Base-by-base conservation (phyloP, 176 grass and related monocot species). In the Musa beccarii region DNA sequence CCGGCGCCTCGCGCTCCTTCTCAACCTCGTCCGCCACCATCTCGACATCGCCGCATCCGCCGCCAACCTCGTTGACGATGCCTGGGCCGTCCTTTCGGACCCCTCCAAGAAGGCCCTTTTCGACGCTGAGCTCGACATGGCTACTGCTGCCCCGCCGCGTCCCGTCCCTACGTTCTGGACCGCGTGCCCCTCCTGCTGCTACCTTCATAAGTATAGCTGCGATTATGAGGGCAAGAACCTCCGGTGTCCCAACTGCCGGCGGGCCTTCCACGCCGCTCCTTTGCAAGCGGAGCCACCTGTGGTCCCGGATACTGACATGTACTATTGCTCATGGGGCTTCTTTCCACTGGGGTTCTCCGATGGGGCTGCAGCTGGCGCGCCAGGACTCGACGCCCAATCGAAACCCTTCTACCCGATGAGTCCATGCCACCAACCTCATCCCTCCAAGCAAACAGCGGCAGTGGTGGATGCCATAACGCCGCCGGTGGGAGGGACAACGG, bases 251-350 rank as follows among this genome's bases (percentile, higher is more conserved):
- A 93, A 81, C 51, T 97, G 90, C 82, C 76, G 76, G 16, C 74
- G 79, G 53, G 66, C 88, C n/a, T 97, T 97, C 83, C 53, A 83
- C 20, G 85, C 93, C 2, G 77, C 89, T 49, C 84, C 85, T 16
- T 85, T 91, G 84, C 53, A 71, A 0, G 87, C 85, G 3, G 75
- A 79, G 1, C 93, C 93, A 9, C 88, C 93, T 49, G 83, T 93
- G 76, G 90, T 97, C 34, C 86, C 93, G 0, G 93, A 86, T 53
- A 87, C 86, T 0, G 84, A 97, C 69, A 90, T 90, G 88, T 97
- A 97, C 76, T 97, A 90, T 75, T 93, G 93, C 75, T 87, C 90
- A 14, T 93, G 93, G 93, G 90, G 93, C 1, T 97, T 97, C 86
- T 89, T 97, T 57, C 93, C 93, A 3, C 52, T 97, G 52, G 93